Percentiles rank a stretch among this genome's conserved stretches.
phyloP scores from a whole-genome alignment of 805 yeast species.

The Saccharomycopsis malanga region DNA sequence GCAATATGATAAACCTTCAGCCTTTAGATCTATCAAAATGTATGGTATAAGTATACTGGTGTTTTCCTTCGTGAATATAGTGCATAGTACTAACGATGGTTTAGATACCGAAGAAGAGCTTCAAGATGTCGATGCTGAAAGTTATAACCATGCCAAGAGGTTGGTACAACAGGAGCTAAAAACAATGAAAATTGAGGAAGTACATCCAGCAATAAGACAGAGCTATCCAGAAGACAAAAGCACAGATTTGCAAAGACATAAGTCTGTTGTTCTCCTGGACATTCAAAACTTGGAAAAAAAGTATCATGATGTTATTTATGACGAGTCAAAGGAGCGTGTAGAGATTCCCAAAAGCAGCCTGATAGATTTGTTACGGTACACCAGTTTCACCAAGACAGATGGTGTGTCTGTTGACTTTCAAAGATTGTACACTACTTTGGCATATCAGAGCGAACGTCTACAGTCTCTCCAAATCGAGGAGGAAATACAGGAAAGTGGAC shows the following conservation, averaged over 20 bases:
- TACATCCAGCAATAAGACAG: slow-evolving; percentile 7
- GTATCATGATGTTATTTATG: not conserved
- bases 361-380: slow-evolving; percentile 10
- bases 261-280: slow-evolving; percentile 1
- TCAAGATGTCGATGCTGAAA: slow-evolving; percentile 4
- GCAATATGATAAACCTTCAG: not conserved
- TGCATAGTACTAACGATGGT: not conserved
- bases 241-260: not conserved
- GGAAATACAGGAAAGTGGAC: slow-evolving; percentile 1
- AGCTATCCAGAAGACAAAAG: not conserved
- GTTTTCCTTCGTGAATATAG: no score
- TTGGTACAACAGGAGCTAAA: slow-evolving; percentile 12
- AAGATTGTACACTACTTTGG: slow-evolving; percentile 8
- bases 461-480: not conserved
- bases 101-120: slow-evolving; percentile 13
- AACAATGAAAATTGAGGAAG: slow-evolving; percentile 2
- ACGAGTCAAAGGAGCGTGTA: not conserved
- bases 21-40: not conserved
- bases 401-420: slow-evolving; percentile 3
- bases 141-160: slow-evolving; percentile 7
- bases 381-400: not conserved
- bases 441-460: slow-evolving; percentile 7
- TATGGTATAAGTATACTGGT: no score
- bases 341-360: not conserved
- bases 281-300: not conserved